Evolutionary conservation across 345 rosid species (phyloP).

Genomic region (Citrus mangshanensis): DNA sequence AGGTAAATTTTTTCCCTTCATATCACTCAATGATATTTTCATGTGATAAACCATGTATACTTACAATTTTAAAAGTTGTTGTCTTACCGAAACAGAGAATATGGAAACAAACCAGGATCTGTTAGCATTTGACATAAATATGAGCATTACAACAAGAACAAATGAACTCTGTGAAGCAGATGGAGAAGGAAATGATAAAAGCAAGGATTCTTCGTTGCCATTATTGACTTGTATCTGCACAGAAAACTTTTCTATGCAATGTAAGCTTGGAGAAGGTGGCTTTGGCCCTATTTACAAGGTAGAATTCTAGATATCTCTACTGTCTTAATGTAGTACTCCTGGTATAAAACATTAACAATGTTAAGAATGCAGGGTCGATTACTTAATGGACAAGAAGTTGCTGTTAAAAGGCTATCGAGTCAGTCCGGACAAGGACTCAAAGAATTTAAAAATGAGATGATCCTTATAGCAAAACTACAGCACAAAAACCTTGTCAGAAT

Average conservation of each 20-base stretch:
- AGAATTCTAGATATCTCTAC: background rate
- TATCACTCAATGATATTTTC: background rate
- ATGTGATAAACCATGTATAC: background rate
- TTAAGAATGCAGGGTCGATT: slow-evolving; percentile 16
- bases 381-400: slow-evolving; percentile 29
- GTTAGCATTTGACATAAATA: slow-evolving; percentile 17
- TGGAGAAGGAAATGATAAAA: background rate
- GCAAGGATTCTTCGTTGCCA: slow-evolving; percentile 1
- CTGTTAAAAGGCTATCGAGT: slow-evolving; percentile 37
- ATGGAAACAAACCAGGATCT: slow-evolving; percentile 7
- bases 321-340: background rate
- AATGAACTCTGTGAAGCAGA: background rate
- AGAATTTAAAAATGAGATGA: slow-evolving; percentile 33
- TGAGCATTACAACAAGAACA: background rate
- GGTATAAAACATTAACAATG: too few relatives aligned
- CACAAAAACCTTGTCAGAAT: slow-evolving; percentile 1
- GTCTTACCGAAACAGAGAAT: background rate
- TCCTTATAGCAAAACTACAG: slow-evolving; percentile 17
- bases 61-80: too few relatives aligned
- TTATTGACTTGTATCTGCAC: too few relatives aligned
- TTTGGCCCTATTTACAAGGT: slow-evolving; percentile 32
- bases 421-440: slow-evolving; percentile 30
- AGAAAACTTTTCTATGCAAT: slow-evolving; percentile 21
- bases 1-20: background rate
- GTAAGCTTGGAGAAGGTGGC: slow-evolving; percentile 42